Base-by-base conservation (phyloP, 176 grass and related monocot species). In the Ensete glaucum region DNA sequence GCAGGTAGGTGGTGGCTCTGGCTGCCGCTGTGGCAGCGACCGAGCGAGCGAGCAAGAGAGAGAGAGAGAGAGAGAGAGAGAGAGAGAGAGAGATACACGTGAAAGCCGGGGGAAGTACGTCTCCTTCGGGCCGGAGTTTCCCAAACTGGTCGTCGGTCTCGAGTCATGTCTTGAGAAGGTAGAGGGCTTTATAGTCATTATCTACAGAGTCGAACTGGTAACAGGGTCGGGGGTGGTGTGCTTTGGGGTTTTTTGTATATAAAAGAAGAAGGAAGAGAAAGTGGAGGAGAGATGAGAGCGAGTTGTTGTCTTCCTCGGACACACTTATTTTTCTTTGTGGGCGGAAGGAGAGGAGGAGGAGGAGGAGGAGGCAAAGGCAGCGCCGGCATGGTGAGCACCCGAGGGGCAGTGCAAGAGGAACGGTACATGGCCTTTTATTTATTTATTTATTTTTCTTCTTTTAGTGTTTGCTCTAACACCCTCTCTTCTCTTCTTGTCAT, bases 71-170 rank as follows among this genome's bases (percentile, higher is more conserved):
- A 21, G 13, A 20, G 16, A n/a, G 68, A 71, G 19, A 51, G 48
- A 50, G 6, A n/a, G 53, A 19, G 54, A 0, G 20, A 23, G 10
- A 26, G 1, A 2, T 1, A 60, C 49, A 75, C 73, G 73, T 75
- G 43, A 75, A 75, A 75, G 29, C 73, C 73, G 54, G 73, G 24
- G 23, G 63, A 65, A 75, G 73, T 59, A 75, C 54, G 73, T 59
- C 25, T 75, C 57, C 73, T 56, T 48, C 25, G 7, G 57, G 16
- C 16, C 26, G 16, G 54, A 23, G 26, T 75, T 17, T 17, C 73
- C 73, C 27, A 11, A 60, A 59, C 9, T 49, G 17, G 15, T 24
- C 73, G 10, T n/a, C 16, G 27, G 1, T 3, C 16, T 50, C 17
- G 2, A 0, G 27, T 8, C 63, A 24, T 22, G 4, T 11, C 63